Conservation (phyloP, 1,284 basidiomycete genomes). For the Mixia osmundae region DNA sequence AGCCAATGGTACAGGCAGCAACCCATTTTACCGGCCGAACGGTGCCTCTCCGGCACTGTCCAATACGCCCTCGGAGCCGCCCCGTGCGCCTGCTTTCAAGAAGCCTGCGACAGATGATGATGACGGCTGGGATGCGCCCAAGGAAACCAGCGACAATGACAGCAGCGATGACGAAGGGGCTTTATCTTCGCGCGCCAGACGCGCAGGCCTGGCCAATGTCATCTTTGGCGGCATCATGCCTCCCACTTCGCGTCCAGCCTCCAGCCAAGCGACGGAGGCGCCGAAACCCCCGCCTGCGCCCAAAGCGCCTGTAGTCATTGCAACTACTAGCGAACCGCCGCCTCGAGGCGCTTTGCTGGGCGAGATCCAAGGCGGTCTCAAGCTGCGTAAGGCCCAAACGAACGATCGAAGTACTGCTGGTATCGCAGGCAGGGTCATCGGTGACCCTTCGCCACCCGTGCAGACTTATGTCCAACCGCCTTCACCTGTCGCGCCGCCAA, state of each 20-base stretch:
- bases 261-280: conserved; percentile 20
- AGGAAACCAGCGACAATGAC: conserved; percentile 40
- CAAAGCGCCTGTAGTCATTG: conserved; percentile 17
- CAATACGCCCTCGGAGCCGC: conserved; percentile 9
- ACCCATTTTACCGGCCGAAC: conserved; percentile 13
- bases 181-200: conserved; percentile 33
- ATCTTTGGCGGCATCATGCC: conserved; percentile 41
- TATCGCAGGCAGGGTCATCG: conserved; percentile 48
- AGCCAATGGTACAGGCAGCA: conserved; percentile 9
- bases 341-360: conserved; percentile 46
- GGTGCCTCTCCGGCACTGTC: conserved; percentile 10
- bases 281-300: conserved; percentile 24
- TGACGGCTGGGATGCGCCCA: conserved; percentile 51
- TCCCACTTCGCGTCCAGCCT: conserved; percentile 17
- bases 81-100: conserved; percentile 1
- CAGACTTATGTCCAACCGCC: conserved; percentile 30
- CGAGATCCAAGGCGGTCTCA: conserved; percentile 59
- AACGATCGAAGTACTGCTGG: conserved; percentile 53
- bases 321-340: conserved; percentile 21
- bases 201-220: conserved; percentile 48
- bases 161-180: conserved; percentile 44
- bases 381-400: conserved; percentile 53
- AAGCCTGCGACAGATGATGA: conserved; percentile 21
- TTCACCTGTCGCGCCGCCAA: neutral
- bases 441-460: conserved; percentile 43